Percentiles rank a stretch among this genome's conserved stretches.
Evolutionary conservation across 2,329 filamentous ascomycete species (phyloP).

Genomic region (Nigrospora sphaerica): DNA sequence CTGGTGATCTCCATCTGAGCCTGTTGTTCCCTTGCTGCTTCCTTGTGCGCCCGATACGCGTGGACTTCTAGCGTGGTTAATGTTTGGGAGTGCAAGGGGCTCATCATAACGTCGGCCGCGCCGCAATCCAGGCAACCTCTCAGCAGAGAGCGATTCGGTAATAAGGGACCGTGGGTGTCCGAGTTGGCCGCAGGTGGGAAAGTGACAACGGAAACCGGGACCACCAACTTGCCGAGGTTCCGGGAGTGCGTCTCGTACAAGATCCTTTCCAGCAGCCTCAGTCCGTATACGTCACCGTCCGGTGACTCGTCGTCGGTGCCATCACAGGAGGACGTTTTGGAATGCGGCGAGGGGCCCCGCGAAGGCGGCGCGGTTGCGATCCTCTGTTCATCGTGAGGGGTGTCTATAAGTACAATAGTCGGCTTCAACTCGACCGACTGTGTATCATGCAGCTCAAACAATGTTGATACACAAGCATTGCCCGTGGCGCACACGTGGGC

Average conservation of each 20-base stretch:
- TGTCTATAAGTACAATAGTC: conserved; percentile 51
- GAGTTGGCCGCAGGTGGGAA: conserved; percentile 13
- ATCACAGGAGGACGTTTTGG: conserved; percentile 24
- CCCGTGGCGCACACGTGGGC: conserved; percentile 50
- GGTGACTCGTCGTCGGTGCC: conserved; percentile 31
- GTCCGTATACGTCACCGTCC: conserved; percentile 46
- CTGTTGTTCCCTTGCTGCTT: conserved; percentile 66
- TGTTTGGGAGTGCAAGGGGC: conserved; percentile 67
- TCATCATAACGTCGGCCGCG: conserved; percentile 77
- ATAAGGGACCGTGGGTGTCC: not conserved
- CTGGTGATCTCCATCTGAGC: conserved; percentile 65
- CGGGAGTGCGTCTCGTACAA: conserved; percentile 51
- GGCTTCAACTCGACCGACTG: conserved; percentile 46
- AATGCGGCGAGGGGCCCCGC: conserved; percentile 38
- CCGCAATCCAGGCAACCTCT: conserved; percentile 77
- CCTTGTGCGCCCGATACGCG: conserved; percentile 74
- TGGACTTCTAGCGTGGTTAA: conserved; percentile 73
- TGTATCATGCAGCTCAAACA: conserved; percentile 45
- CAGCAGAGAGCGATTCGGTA: conserved; percentile 40
- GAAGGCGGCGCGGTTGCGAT: conserved; percentile 26
- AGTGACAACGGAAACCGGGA: conserved; percentile 48
- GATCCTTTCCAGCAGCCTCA: conserved; percentile 47
- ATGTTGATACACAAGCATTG: conserved; percentile 42
- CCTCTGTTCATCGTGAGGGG: conserved; percentile 41
- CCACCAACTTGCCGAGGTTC: conserved; percentile 47